phyloP scores from a whole-genome alignment of 495 filamentous ascomycete species.

The Penicillium malachiteum region DNA sequence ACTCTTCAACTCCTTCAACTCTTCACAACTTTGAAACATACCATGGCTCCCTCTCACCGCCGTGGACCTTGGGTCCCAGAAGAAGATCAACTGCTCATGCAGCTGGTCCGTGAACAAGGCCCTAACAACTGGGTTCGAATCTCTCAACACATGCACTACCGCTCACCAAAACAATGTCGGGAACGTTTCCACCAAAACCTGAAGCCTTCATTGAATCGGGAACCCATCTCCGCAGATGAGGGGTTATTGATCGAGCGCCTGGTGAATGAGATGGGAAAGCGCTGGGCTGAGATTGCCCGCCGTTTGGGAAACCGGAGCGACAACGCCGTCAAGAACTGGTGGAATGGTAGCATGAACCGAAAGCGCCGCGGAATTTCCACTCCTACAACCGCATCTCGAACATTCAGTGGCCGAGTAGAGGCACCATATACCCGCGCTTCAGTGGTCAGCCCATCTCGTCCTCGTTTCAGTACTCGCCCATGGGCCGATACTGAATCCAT shows the following conservation, averaged over 20 bases:
- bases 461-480: constrained; percentile 35
- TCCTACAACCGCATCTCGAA: constrained; percentile 34
- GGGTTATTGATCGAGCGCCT: constrained; percentile 77
- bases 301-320: constrained; percentile 85
- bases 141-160: constrained; percentile 68
- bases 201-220: constrained; percentile 85
- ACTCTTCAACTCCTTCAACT: not conserved
- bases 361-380: constrained; percentile 48
- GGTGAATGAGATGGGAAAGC: constrained; percentile 80
- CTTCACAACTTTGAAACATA: not conserved
- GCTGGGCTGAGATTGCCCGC: constrained; percentile 94
- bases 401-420: constrained; percentile 42
- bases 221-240: constrained; percentile 90
- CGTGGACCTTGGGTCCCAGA: constrained; percentile 86
- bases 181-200: constrained; percentile 96
- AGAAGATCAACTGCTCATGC: constrained; percentile 72
- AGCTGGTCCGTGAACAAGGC: constrained; percentile 73
- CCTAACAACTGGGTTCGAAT: constrained; percentile 93
- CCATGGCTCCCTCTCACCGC: constrained; percentile 58
- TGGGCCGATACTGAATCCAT: constrained; percentile 36
- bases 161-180: constrained; percentile 93
- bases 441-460: constrained; percentile 30
- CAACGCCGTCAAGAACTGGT: constrained; percentile 99
- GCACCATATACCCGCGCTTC: constrained; percentile 43
- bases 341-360: constrained; percentile 94